Conservation (phyloP, 257 asterid genomes). For the Lantana camara region DNA sequence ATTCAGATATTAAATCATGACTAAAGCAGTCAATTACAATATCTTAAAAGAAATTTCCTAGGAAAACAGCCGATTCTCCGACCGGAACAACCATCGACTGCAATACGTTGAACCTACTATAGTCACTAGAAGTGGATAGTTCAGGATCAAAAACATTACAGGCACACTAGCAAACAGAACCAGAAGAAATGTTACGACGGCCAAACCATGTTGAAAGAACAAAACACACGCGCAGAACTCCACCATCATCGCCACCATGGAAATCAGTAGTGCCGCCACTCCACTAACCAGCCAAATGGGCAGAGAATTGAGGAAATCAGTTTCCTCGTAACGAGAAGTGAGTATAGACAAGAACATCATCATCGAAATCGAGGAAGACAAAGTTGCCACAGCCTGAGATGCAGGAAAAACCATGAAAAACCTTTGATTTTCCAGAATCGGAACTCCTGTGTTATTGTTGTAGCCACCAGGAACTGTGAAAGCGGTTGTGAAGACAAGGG, state of each 20-base stretch:
- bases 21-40: too few species aligned
- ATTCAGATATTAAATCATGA: too few species aligned
- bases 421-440: constrained; percentile 13
- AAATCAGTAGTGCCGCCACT: constrained; percentile 32
- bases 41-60: too few species aligned
- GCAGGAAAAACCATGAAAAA: constrained; percentile 31
- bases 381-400: constrained; percentile 36
- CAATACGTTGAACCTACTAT: constrained; percentile 30
- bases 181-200: not conserved
- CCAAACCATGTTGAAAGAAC: constrained; percentile 33
- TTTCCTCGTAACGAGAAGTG: constrained; percentile 37
- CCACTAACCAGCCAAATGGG: constrained; percentile 40
- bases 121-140: constrained; percentile 26
- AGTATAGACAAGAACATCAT: constrained; percentile 43
- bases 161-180: constrained; percentile 28
- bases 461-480: constrained; percentile 49
- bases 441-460: constrained; percentile 27
- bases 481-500: constrained; percentile 41
- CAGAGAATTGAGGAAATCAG: constrained; percentile 33
- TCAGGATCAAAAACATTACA: constrained; percentile 25
- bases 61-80: constrained; percentile 21
- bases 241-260: constrained; percentile 41
- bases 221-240: constrained; percentile 28
- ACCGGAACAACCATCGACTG: constrained; percentile 24
- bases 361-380: constrained; percentile 36